These are phyloP conservation scores for Candida silvicultrix DNA, from an alignment of 805 yeast species.

Conservation along the genomic window DNA sequence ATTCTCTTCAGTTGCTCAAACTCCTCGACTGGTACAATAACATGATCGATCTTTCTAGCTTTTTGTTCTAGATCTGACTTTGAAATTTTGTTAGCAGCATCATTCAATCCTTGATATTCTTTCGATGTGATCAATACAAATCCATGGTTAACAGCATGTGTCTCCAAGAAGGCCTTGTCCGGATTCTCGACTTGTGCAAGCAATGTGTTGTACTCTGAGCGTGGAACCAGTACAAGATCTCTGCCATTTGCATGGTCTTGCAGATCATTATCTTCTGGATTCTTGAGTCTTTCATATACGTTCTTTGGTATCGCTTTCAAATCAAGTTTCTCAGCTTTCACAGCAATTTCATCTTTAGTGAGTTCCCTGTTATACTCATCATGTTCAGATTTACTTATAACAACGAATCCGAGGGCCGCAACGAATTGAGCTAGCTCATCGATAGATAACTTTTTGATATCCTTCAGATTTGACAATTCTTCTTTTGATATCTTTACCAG, in stretches of 20 bases:
- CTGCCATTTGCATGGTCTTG: constrained; percentile 18
- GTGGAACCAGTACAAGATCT: constrained; percentile 21
- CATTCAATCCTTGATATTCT: constrained; percentile 19
- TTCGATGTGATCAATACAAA: constrained; percentile 15
- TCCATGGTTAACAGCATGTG: constrained; percentile 15
- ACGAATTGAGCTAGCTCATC: not conserved
- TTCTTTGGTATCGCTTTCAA: constrained; percentile 18
- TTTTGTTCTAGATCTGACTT: constrained; percentile 23
- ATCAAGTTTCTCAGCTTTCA: constrained; percentile 15
- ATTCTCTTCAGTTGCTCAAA: not conserved
- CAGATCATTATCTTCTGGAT: constrained; percentile 14
- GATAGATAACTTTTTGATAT: constrained; percentile 6
- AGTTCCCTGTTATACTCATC: constrained; percentile 5
- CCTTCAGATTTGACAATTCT: constrained; percentile 4
- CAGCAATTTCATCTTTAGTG: constrained; percentile 15
- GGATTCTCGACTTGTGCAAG: constrained; percentile 19
- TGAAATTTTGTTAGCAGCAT: constrained; percentile 15
- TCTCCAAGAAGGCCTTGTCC: constrained; percentile 12
- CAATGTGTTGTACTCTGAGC: constrained; percentile 19
- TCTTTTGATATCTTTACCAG: not conserved
- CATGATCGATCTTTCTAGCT: constrained; percentile 24
- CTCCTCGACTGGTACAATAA: not conserved
- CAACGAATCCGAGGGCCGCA: constrained; percentile 6
- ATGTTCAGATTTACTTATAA: constrained; percentile 8
- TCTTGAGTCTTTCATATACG: constrained; percentile 18